Conservation (phyloP, 73 alveolate genomes). For the Tetrahymena malaccensis region DNA sequence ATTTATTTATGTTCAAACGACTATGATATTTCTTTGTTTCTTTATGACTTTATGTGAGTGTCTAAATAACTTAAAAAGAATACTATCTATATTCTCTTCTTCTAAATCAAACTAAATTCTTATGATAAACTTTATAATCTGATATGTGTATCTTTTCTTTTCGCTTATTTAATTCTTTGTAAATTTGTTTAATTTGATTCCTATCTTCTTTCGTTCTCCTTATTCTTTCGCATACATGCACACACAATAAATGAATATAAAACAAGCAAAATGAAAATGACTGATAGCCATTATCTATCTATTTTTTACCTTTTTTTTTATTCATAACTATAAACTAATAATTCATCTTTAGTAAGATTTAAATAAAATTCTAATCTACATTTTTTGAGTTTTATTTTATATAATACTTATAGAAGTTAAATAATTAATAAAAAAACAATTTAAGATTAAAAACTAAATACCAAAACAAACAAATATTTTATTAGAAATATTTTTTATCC, state of each 20-base stretch:
- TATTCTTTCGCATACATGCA: not conserved
- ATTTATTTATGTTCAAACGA: not conserved
- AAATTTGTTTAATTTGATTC: not conserved
- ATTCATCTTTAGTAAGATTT: too few species aligned
- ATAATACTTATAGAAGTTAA: too few species aligned
- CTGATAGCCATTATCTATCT: not conserved
- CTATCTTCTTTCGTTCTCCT: not conserved
- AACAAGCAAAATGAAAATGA: not conserved
- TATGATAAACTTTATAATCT: not conserved
- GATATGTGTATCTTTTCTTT: not conserved
- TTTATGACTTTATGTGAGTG: not conserved
- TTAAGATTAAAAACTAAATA: too few species aligned
- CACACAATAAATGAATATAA: not conserved
- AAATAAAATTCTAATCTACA: too few species aligned
- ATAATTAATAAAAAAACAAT: too few species aligned
- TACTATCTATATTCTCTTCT: not conserved
- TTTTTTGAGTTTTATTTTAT: too few species aligned
- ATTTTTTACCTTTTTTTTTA: too few species aligned
- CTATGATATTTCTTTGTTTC: not conserved
- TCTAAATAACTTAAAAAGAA: not conserved
- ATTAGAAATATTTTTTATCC: too few species aligned
- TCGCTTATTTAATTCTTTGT: not conserved
- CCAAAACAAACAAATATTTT: too few species aligned
- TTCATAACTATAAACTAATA: too few species aligned
- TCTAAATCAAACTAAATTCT: not conserved